Base-by-base conservation (phyloP, 345 rosid species). In the Moricandia moricandioides region DNA sequence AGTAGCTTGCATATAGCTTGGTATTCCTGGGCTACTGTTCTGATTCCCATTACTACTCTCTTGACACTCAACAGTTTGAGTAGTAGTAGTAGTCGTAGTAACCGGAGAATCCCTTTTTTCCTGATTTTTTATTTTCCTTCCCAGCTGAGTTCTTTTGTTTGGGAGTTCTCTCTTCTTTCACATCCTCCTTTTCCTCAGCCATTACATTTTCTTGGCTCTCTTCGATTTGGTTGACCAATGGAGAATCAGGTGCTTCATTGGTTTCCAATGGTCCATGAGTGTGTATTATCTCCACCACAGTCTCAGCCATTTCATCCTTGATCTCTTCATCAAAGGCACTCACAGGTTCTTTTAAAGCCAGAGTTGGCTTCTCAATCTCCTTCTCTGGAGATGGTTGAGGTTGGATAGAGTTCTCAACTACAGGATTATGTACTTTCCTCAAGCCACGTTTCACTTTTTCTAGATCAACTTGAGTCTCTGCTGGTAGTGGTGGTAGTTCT, bases 1-100 rank as follows among this genome's bases (percentile, higher is more conserved):
- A 47, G 97, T 93, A 47, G 94, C 97, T 76, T 85, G 89, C 98
- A 93, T 91, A 78, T 89, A 91, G 85, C 98, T 91, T 6, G 98
- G 97, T 63, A 91, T 29, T 7, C 84, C 37, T 0, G 81, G 85
- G 67, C 54, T 43, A 82, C 84, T 84, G 81, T 63, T 82, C 69
- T 86, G 92, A 45, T 40, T 17, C 40, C 86, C 93, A 75, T 88
- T 85, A 65, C 54, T 30, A 39, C 34, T 66, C 79, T 91, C 97
- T 49, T 77, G 80, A 63, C 54, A 49, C 72, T 89, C 94, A 58
- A 77, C 83, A 71, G 83, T 83, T 70, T 85, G 87, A 47, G 77
- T 62, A 33, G 78, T 63, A 62, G 54, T 35, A 60, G 61, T 69
- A 62, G 76, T 62, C 29, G 77, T 63, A 62, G 60, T 70, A 64